Conservation (phyloP, 2,329 filamentous ascomycete species). For the Colletotrichum sp. region DNA sequence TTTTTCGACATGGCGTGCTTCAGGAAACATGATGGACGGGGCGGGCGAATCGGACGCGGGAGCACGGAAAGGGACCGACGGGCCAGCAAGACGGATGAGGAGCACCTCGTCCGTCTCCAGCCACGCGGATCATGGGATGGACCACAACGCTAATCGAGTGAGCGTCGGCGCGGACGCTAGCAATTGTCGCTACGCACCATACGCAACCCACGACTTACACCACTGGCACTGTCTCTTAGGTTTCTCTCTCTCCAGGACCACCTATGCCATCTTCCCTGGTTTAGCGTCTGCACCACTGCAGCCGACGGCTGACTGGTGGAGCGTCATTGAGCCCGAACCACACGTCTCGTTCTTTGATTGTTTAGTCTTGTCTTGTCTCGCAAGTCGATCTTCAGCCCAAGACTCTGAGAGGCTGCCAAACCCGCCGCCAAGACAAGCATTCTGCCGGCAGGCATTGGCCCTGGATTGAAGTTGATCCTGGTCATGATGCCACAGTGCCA, state of each 20-base stretch:
- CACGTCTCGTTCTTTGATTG: conserved; percentile 4
- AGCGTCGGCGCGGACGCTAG: conserved; percentile 1
- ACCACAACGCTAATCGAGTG: background rate
- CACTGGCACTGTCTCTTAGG: background rate
- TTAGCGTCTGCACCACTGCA: conserved; percentile 6
- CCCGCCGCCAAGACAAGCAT: conserved; percentile 16
- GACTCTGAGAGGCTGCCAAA: conserved; percentile 18
- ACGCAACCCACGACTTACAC: background rate
- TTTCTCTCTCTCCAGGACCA: background rate
- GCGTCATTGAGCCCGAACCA: conserved; percentile 1
- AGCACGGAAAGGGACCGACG: conserved; percentile 10
- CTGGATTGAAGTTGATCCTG: background rate
- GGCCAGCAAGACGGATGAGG: background rate
- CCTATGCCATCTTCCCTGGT: background rate
- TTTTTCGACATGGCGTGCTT: background rate
- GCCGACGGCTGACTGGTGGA: conserved; percentile 15
- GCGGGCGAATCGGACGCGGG: background rate
- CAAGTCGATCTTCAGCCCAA: conserved; percentile 3
- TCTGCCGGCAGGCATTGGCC: conserved; percentile 15
- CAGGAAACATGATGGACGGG: background rate
- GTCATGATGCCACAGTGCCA: conserved; percentile 5
- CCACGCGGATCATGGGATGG: conserved; percentile 5
- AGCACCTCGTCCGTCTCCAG: background rate
- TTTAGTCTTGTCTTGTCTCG: conserved; percentile 3
- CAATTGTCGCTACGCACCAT: background rate